Evolutionary conservation across 2,329 filamentous ascomycete species (phyloP), one percentile per base, ranked within the genome.

Genomic region (Fusarium poae): DNA sequence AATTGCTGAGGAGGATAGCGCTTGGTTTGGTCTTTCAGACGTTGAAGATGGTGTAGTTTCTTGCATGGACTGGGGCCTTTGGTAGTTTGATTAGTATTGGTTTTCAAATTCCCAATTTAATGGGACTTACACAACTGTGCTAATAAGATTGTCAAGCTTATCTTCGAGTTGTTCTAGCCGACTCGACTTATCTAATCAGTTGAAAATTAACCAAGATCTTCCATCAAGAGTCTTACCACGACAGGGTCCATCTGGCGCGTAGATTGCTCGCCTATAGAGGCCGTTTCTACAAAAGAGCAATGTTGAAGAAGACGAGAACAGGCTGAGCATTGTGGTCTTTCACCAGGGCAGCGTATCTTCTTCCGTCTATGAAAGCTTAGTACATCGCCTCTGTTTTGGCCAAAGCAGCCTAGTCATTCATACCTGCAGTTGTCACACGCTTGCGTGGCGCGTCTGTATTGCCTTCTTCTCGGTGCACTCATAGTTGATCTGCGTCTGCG

Each of bases 391-490:
- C 20, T 20, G 0, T 4, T 1, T 5, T 43, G 6, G 3, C 2
- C 3, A 10, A 16, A 6, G 7, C 0, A 3, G 0, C 10, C 13
- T 1, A 3, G 16, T 3, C n/a, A 9, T 64, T 3, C n/a, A 9
- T 64, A 68, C 65, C 65, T 54, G 50, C 64, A 68, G 25, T 67
- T 68, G 3, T 67, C 59, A 8, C 65, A 68, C 2, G 65, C 65
- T 2, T 64, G 64, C 10, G 54, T 45, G 4, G 60, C 59, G 6
- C 65, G 65, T 18, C 64, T 40, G 54, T 68, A 68, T 5, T 67
- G 53, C 5, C 65, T 48, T 16, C 59, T 51, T 32, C 54, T 46
- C 20, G 64, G 54, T 3, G 64, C 37, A 23, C 43, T 60, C 65
- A 68, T 66, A 1, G 13, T 13, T 42, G 16, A 10, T 21, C 1